These are phyloP conservation scores for Schrenkiella parvula DNA, from an alignment of 345 rosid genomes.

Conservation along the genomic window DNA sequence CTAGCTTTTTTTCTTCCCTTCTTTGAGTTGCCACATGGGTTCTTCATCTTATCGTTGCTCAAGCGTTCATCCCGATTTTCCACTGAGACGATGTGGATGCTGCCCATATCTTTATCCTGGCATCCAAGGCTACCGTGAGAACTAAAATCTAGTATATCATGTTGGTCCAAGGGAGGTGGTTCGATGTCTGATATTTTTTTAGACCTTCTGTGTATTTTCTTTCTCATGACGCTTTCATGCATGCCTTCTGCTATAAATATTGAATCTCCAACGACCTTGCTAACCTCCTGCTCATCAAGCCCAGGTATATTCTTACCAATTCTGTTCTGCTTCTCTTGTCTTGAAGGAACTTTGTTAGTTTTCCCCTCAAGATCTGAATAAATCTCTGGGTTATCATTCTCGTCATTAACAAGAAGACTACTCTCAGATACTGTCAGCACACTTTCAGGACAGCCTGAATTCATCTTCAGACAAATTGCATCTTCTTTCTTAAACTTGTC, in stretches of 20 bases:
- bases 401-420: slow-evolving; percentile 36
- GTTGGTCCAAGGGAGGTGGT: slow-evolving; percentile 37
- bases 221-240: slow-evolving; percentile 36
- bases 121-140: slow-evolving; percentile 25
- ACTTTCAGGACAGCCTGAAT: slow-evolving; percentile 36
- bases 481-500: slow-evolving; percentile 33
- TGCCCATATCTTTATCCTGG: slow-evolving; percentile 27
- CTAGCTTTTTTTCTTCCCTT: slow-evolving; percentile 41
- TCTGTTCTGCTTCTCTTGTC: slow-evolving; percentile 23
- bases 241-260: slow-evolving; percentile 32
- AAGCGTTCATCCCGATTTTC: slow-evolving; percentile 31
- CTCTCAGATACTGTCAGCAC: slow-evolving; percentile 41
- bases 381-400: slow-evolving; percentile 33
- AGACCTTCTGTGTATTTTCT: slow-evolving; percentile 61
- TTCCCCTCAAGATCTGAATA: slow-evolving; percentile 22
- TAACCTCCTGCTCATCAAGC: slow-evolving; percentile 35
- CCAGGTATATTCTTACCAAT: slow-evolving; percentile 22
- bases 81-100: slow-evolving; percentile 32
- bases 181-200: slow-evolving; percentile 62
- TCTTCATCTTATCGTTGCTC: slow-evolving; percentile 35
- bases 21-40: slow-evolving; percentile 30
- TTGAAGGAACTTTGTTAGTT: slow-evolving; percentile 33
- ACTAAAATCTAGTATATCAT: slow-evolving; percentile 24
- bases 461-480: slow-evolving; percentile 14
- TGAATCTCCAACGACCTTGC: slow-evolving; percentile 39